Base-by-base conservation (phyloP, 768 basidiomycete genomes). In the Suillus clintonianus region DNA sequence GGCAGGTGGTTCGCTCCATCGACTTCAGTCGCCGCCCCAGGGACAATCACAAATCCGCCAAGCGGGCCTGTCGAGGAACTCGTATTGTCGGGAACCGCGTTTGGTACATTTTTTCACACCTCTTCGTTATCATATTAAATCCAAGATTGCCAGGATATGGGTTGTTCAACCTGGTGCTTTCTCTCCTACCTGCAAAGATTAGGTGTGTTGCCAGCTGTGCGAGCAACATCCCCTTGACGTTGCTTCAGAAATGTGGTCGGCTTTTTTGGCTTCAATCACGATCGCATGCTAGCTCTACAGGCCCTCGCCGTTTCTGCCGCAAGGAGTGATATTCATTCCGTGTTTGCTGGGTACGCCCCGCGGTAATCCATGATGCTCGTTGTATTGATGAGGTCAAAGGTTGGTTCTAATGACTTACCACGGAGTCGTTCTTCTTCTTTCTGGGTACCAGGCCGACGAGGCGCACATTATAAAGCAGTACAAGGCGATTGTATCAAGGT, bases 351-450 rank as follows among this genome's bases (percentile, higher is more conserved):
- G 89, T 90, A 64, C 41, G 86, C 17, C 57, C 43, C 30, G 27
- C n/a, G 3, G 30, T 11, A 57, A 39, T 30, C 17, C 19, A 32
- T 62, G 24, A 10, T 43, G 41, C 42, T 58, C n/a, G 5, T 57
- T 5, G 50, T 55, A 45, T 11, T 66, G 13, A 57, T 59, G 69
- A 36, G 34, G n/a, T 47, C 19, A 61, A 19, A 90, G 89, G 15
- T 77, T 94, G n/a, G 84, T 90, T 0, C 75, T 94, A 9, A 93
- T 94, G 90, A 89, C 90, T 4, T 93, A 92, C 70, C 80, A 90
- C 60, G 89, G 91, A 32, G 82, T 88, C 58, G 84, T 92, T 5
- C 80, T 93, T 2, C 82, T 90, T 0, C 71, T 91, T 36, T 80
- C 88, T 6, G 92, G 92, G 2, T 94, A 87, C 67, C 91, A 91